Evolutionary conservation across 2,329 filamentous ascomycete species (phyloP).

Genomic region (Macrophomina tecta): DNA sequence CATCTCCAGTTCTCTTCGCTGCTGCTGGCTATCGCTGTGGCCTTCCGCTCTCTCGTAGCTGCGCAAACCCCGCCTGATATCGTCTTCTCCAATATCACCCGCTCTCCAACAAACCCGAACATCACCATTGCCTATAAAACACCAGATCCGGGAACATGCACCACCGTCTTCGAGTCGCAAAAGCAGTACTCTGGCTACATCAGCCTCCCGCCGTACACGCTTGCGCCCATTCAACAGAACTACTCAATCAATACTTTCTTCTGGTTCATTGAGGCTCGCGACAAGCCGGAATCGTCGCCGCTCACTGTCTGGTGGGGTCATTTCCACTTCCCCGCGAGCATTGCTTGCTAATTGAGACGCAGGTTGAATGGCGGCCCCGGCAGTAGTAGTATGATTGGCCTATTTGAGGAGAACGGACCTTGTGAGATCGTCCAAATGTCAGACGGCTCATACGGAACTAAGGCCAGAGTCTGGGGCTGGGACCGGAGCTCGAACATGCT

Average conservation of each 20-base stretch:
- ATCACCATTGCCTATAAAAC: conserved; percentile 73
- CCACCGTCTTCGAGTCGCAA: conserved; percentile 68
- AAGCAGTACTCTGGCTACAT: conserved; percentile 76
- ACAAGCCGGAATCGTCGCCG: conserved; percentile 57
- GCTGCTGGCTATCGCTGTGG: conserved; percentile 9
- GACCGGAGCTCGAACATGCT: conserved; percentile 65
- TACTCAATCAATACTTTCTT: conserved; percentile 70
- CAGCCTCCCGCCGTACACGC: conserved; percentile 60
- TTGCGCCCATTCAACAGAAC: conserved; percentile 55
- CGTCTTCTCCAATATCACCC: conserved; percentile 59
- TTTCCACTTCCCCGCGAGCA: background rate
- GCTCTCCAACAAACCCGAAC: conserved; percentile 66
- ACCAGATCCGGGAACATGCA: conserved; percentile 65
- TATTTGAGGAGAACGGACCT: conserved; percentile 66
- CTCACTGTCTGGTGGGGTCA: conserved; percentile 58
- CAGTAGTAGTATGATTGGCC: conserved; percentile 67
- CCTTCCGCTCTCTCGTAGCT: conserved; percentile 29
- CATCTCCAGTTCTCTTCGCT: background rate
- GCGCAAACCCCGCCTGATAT: conserved; percentile 51
- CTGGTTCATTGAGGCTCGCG: conserved; percentile 67
- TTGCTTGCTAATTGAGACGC: conserved; percentile 59
- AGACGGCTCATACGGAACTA: conserved; percentile 59
- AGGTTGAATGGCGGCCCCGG: conserved; percentile 72
- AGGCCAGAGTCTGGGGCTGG: conserved; percentile 69
- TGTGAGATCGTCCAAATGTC: conserved; percentile 50